These are phyloP conservation scores for Colletotrichum euphorbiae DNA, from an alignment of 2,329 filamentous ascomycete species.

Conservation along the genomic window DNA sequence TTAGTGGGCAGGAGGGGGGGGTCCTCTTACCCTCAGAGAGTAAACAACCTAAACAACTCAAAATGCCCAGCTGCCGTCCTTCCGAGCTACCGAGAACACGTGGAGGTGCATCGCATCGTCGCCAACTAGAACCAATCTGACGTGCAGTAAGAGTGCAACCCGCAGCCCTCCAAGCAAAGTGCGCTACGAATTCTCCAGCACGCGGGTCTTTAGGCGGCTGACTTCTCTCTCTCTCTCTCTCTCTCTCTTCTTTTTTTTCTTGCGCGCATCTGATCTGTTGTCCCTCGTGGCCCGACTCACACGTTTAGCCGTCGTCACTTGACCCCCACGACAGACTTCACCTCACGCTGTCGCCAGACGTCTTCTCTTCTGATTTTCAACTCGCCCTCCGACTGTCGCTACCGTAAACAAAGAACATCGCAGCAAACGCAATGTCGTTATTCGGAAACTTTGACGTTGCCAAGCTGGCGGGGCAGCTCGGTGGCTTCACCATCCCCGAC, in stretches of 20 bases:
- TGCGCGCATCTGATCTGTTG: conserved; percentile 12
- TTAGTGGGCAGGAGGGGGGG: too few relatives aligned
- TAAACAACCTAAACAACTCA: background rate
- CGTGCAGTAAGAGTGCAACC: conserved; percentile 14
- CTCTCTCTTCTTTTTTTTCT: background rate
- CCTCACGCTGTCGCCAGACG: background rate
- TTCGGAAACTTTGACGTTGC: conserved; percentile 43
- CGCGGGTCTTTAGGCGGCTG: background rate
- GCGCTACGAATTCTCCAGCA: conserved; percentile 32
- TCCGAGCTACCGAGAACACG: conserved; percentile 25
- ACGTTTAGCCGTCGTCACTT: conserved; percentile 17
- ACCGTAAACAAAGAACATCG: background rate
- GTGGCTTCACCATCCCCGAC: conserved; percentile 50
- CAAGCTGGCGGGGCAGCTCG: conserved; percentile 51
- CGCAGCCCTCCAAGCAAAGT: conserved; percentile 22
- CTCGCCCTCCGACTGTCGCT: conserved; percentile 18
- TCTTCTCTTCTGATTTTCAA: background rate
- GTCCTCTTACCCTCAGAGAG: background rate
- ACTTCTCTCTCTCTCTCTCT: conserved; percentile 1
- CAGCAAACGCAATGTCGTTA: conserved; percentile 18
- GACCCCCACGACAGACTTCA: conserved; percentile 29
- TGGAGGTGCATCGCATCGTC: conserved; percentile 18
- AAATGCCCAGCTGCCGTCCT: conserved; percentile 4
- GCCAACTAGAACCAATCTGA: conserved; percentile 35
- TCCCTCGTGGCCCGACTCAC: conserved; percentile 23